Evolutionary conservation across 2,329 filamentous ascomycete genomes (phyloP), one percentile per base, ranked within the genome.

Genomic region (Capronia americana): DNA sequence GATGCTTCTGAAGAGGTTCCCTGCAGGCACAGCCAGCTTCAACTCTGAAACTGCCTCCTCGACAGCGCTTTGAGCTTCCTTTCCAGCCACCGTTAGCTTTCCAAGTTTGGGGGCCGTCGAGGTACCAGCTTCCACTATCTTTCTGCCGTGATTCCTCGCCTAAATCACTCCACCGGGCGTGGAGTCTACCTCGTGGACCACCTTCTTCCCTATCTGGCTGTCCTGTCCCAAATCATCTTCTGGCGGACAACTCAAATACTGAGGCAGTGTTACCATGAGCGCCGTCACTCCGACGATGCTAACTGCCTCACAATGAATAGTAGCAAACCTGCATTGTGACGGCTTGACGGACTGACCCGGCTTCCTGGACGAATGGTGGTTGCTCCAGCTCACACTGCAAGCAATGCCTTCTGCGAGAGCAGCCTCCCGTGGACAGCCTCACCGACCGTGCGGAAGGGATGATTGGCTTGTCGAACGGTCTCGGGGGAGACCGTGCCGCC

Each of bases 191-290:
- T 41, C 34, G 34, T 44, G 55, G 53, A 11, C 55, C 34, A 57
- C 32, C 1, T 38, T 44, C 12, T 50, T 28, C 23, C 46, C 38
- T 28, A 50, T 59, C 12, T 59, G 57, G 26, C 41, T 23, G 46
- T 38, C 30, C 24, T 32, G 17, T 23, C 38, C 46, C 58, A 26
- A 17, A 41, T n/a, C 26, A 10, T n/a, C 26, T 41, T 11, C 30
- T 17, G 48, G 58, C 48, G 26, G 38, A 51, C 26, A 61, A 61
- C 20, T 53, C 46, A 38, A 53, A 34, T 51, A 53, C 38, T 46
- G 48, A 53, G 58, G 58, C 58, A 61, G 58, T 61, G 58, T 61
- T 53, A 53, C 58, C 58, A 17, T 24, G 32, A 11, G 20, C 41
- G n/a, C 48, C 58, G 46, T 53, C 7, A 51, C 28, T 51, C 46